Evolutionary conservation across 371 early-diverging fungal species (phyloP).

Genomic region (Saksenaea vasiformis): DNA sequence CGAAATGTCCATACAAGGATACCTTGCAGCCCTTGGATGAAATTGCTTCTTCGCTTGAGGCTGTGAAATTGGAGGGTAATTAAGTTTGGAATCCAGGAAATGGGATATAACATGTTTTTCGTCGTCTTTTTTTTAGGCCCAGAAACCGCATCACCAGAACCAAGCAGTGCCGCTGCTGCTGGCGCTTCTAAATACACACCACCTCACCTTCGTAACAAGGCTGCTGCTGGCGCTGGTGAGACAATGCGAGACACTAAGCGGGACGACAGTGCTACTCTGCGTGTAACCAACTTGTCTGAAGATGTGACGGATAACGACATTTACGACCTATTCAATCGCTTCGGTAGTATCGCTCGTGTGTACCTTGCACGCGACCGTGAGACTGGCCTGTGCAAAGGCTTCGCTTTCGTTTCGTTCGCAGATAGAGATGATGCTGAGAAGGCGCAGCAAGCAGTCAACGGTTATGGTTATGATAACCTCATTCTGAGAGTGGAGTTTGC

Average conservation of each 20-base stretch:
- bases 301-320: conserved; percentile 90
- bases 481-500: conserved; percentile 89
- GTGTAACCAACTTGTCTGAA: conserved; percentile 96
- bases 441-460: conserved; percentile 86
- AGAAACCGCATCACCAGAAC: conserved; percentile 28
- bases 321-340: conserved; percentile 84
- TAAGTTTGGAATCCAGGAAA: too few relatives aligned
- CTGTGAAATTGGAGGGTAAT: conserved; percentile 39
- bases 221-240: conserved; percentile 51
- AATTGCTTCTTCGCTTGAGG: conserved; percentile 47
- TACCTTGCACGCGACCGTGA: conserved; percentile 88
- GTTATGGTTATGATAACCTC: conserved; percentile 92
- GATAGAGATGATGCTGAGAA: conserved; percentile 79
- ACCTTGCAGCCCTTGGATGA: conserved; percentile 78
- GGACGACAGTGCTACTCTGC: conserved; percentile 86
- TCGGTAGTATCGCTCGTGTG: conserved; percentile 79
- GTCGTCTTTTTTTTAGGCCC: conserved; percentile 6
- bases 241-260: conserved; percentile 62
- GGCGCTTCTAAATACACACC: conserved; percentile 78
- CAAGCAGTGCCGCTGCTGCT: conserved; percentile 30
- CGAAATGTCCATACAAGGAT: conserved; percentile 98
- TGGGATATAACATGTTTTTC: conserved; percentile 13
- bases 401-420: conserved; percentile 90
- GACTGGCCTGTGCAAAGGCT: conserved; percentile 92
- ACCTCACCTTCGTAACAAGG: conserved; percentile 74